Evolutionary conservation across 768 basidiomycete genomes (phyloP).

Genomic region (Boletus pseudo-olivaceus): DNA sequence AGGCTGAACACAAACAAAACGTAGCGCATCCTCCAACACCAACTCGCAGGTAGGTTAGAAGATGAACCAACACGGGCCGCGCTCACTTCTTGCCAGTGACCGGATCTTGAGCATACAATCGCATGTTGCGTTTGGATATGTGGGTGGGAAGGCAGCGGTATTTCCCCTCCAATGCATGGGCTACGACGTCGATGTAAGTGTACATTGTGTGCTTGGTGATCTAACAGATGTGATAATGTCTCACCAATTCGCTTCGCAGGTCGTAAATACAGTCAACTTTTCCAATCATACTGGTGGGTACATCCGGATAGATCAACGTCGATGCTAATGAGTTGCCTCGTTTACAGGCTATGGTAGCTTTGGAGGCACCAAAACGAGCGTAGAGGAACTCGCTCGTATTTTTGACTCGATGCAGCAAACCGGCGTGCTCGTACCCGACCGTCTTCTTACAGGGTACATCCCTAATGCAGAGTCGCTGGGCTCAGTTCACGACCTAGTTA

Average conservation of each 20-base stretch:
- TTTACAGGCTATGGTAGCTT: conserved; percentile 73
- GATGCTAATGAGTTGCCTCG: not conserved
- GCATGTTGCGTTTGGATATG: conserved; percentile 92
- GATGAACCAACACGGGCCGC: not conserved
- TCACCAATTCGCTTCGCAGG: conserved; percentile 37
- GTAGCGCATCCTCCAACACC: not conserved
- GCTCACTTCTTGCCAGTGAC: conserved; percentile 28
- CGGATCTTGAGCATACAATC: conserved; percentile 89
- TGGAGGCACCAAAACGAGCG: conserved; percentile 75
- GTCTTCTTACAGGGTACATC: conserved; percentile 89
- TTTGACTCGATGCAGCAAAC: conserved; percentile 73
- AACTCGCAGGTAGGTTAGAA: conserved; percentile 7
- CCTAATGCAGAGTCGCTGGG: conserved; percentile 77
- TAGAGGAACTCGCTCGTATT: conserved; percentile 71
- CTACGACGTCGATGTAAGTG: conserved; percentile 89
- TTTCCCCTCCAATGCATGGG: conserved; percentile 83
- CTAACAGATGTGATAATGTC: not conserved
- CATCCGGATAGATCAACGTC: not conserved
- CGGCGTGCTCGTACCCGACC: conserved; percentile 64
- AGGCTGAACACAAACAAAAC: not conserved
- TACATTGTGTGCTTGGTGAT: not conserved
- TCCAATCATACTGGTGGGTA: conserved; percentile 85
- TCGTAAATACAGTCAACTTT: conserved; percentile 90
- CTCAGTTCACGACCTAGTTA: conserved; percentile 60
- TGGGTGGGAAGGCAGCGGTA: conserved; percentile 79